Evolutionary conservation across 2,329 filamentous ascomycete genomes (phyloP).

Genomic region (Aspergillus eucalypticola): DNA sequence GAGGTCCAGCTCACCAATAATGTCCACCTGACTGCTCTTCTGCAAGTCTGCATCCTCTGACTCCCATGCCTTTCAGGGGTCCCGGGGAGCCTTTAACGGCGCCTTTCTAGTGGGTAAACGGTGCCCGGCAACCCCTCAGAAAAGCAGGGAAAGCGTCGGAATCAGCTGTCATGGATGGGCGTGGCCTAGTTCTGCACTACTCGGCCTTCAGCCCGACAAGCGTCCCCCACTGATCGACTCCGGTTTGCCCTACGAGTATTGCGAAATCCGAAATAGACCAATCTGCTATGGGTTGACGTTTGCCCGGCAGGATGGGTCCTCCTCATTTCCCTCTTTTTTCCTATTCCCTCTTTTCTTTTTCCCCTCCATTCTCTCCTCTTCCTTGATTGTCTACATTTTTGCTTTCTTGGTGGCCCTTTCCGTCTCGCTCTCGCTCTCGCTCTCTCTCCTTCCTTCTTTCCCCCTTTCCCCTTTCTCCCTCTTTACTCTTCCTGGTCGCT

Average conservation of each 20-base stretch:
- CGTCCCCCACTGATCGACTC: constrained; percentile 8
- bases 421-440: neutral
- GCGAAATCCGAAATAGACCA: neutral
- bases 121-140: neutral
- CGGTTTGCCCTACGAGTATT: constrained; percentile 6
- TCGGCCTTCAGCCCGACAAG: constrained; percentile 6
- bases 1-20: neutral
- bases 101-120: neutral
- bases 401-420: constrained; percentile 1
- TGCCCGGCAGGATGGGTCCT: neutral
- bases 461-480: neutral
- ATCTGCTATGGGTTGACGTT: constrained; percentile 1
- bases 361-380: constrained; percentile 2
- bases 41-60: neutral
- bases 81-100: neutral
- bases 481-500: neutral
- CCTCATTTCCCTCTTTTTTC: neutral
- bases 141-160: neutral
- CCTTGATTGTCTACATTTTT: neutral
- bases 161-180: neutral
- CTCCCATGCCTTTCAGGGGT: neutral
- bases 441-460: neutral
- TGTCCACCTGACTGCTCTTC: neutral
- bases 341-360: neutral
- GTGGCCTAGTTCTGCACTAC: neutral